phyloP scores from a whole-genome alignment of 345 rosid species.

The Salix arbutifolia region DNA sequence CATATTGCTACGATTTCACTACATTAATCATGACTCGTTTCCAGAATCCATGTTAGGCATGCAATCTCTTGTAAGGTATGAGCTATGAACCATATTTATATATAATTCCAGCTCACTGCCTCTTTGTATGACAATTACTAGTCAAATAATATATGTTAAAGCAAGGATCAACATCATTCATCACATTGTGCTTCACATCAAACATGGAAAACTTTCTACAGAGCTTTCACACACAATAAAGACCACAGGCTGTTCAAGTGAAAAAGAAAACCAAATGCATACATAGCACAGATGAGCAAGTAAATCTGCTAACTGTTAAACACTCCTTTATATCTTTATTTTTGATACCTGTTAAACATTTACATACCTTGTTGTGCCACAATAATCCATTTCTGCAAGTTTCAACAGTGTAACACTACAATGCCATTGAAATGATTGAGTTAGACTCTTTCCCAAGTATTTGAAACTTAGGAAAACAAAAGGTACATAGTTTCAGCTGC shows the following conservation, averaged over 20 bases:
- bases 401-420: conserved; percentile 74
- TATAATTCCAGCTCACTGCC: background rate
- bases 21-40: background rate
- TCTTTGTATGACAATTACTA: background rate
- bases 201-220: background rate
- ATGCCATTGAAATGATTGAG: conserved; percentile 15
- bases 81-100: background rate
- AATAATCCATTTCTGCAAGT: conserved; percentile 90
- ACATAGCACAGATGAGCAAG: background rate
- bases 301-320: background rate
- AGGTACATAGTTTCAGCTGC: background rate
- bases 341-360: background rate
- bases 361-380: conserved; percentile 91
- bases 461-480: background rate
- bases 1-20: no score
- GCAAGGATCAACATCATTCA: background rate
- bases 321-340: background rate
- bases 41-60: background rate
- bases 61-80: background rate
- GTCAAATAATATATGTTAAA: background rate
- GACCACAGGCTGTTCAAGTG: no score
- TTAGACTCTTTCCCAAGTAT: background rate
- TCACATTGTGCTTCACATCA: background rate
- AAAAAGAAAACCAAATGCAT: background rate
- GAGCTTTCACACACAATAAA: background rate